Evolutionary conservation across 345 rosid species (phyloP).

Genomic region (Angophora floribunda): DNA sequence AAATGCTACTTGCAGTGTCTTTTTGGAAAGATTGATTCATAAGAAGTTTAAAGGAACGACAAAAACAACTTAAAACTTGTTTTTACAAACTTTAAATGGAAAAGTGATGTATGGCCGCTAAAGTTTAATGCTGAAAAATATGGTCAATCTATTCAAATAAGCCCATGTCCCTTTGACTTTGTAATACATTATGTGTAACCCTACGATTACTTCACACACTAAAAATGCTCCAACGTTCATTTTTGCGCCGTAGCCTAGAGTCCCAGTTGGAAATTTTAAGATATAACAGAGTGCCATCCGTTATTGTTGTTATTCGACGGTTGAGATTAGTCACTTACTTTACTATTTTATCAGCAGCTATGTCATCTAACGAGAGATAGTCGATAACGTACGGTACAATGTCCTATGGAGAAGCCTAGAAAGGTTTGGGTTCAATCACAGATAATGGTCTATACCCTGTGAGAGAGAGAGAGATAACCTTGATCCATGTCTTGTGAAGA

Average conservation of each 20-base stretch:
- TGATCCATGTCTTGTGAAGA: slow-evolving; percentile 83
- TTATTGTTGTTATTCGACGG: not conserved
- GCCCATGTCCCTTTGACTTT: not conserved
- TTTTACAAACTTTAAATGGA: not conserved
- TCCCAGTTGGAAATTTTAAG: not conserved
- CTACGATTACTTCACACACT: not conserved
- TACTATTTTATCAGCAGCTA: not conserved
- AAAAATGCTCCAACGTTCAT: not conserved
- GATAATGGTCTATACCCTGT: no score
- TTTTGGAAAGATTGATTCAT: not conserved
- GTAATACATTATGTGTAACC: not conserved
- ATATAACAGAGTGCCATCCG: not conserved
- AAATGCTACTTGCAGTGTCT: not conserved
- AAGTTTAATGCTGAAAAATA: not conserved
- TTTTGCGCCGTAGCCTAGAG: not conserved
- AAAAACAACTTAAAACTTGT: not conserved
- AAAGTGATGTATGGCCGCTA: not conserved
- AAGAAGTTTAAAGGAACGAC: not conserved
- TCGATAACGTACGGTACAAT: not conserved
- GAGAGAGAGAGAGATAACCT: slow-evolving; percentile 20
- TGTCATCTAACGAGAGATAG: not conserved
- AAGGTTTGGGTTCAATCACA: no score
- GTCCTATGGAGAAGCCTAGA: not conserved
- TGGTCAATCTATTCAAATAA: not conserved
- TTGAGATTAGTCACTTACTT: not conserved